Evolutionary conservation across 2,329 filamentous ascomycete genomes (phyloP), one percentile per base, ranked within the genome.

Genomic region (Botrytis galanthina): DNA sequence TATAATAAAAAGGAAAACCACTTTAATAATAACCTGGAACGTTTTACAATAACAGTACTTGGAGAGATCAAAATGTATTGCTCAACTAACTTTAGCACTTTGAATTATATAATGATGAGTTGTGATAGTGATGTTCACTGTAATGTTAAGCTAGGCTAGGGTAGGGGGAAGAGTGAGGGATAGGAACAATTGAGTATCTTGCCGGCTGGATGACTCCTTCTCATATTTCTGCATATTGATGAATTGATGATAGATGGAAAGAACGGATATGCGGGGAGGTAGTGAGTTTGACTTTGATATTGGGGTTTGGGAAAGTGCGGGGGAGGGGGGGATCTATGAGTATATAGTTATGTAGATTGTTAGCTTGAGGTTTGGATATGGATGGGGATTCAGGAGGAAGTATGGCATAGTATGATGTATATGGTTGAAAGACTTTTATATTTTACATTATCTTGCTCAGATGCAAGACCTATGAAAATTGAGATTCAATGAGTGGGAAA

Each of bases 291-390:
- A 26, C 1, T 39, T 39, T 3, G 9, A 39, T 35, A 39, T 54
- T 18, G 16, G 0, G 16, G 3, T 16, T 57, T 29, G 51, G 51
- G 14, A 32, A 57, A 57, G n/a, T 57, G 14, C 51, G 10, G 18
- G n/a, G 6, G 51, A n/a, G 12, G 5, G 26, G 5, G 1, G 26
- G 37, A 12, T 39, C 10, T 3, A 39, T 18, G n/a, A 2, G n/a
- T 18, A 18, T 0, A 9, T 29, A 29, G 3, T 29, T n/a, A 1
- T 22, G 0, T 42, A 9, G 48, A 3, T 51, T 6, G 5, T n/a
- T n/a, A 6, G 0, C 6, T 51, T n/a, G 12, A 5, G 12, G 5
- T 6, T 51, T n/a, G 12, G 4, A 51, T 3, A 2, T 20, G 8
- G 44, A 46, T 46, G 20, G 18, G 5, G 44, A 20, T 46, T 14